Conservation (phyloP, 2,329 filamentous ascomycete genomes). For the Venturiaceae sp. region DNA sequence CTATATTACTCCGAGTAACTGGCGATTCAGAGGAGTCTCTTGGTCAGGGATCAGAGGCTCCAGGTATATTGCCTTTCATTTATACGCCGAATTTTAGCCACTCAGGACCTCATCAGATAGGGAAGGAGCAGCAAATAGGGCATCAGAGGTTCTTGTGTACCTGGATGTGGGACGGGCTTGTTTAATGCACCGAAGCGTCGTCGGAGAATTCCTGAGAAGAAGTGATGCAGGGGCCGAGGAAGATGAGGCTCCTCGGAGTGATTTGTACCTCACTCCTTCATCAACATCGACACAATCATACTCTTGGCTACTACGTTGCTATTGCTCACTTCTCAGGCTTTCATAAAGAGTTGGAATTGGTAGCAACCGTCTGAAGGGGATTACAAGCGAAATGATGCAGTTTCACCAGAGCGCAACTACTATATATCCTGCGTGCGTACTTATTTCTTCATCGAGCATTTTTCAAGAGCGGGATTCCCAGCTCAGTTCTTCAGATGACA, state of each 20-base stretch:
- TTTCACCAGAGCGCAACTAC: too few species aligned
- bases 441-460: too few species aligned
- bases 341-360: too few species aligned
- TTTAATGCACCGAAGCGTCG: not conserved
- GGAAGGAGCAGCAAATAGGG: not conserved
- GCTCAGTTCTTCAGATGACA: too few species aligned
- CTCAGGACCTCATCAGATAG: not conserved
- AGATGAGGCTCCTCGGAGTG: too few species aligned
- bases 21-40: not conserved
- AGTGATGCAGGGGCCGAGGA: too few species aligned
- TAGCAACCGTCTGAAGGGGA: too few species aligned
- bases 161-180: not conserved
- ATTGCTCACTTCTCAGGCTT: too few species aligned
- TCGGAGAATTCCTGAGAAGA: not conserved
- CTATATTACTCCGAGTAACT: not conserved
- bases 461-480: too few species aligned
- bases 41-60: not conserved
- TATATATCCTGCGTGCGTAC: too few species aligned
- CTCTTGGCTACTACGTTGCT: not conserved
- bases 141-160: not conserved
- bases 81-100: not conserved
- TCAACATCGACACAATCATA: not conserved
- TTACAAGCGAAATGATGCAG: too few species aligned
- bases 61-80: conserved; percentile 1
- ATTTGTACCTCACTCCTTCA: not conserved